These are phyloP conservation scores for Colletotrichum tropicicola DNA, from an alignment of 2,329 filamentous ascomycete genomes.

Conservation along the genomic window DNA sequence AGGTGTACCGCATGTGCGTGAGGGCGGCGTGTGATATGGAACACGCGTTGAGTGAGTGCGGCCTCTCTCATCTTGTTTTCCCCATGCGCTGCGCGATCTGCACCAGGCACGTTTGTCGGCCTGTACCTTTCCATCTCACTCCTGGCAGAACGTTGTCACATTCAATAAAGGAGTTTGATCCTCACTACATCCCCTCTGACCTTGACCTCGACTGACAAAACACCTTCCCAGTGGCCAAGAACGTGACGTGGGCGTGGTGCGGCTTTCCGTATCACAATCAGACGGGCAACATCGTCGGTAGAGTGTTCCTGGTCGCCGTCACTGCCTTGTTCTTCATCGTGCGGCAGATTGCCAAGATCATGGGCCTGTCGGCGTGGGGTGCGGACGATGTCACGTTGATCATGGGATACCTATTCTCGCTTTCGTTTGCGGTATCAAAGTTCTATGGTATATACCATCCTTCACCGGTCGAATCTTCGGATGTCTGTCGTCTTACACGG, in stretches of 20 bases:
- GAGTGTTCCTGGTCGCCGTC: background rate
- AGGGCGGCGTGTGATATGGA: slow-evolving; percentile 1
- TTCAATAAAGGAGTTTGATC: too few species aligned
- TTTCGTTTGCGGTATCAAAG: slow-evolving; percentile 12
- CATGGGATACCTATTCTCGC: slow-evolving; percentile 7
- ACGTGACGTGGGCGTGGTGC: slow-evolving; percentile 13
- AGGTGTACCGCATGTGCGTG: slow-evolving; percentile 1
- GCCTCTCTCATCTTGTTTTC: background rate
- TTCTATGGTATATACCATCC: slow-evolving; percentile 4
- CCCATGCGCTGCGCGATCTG: too few species aligned
- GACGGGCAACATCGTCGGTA: background rate
- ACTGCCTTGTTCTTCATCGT: slow-evolving; percentile 9
- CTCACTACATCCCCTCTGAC: too few species aligned
- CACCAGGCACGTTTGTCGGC: too few species aligned
- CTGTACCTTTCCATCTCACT: too few species aligned
- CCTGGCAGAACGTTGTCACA: too few species aligned
- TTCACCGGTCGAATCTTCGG: too few species aligned
- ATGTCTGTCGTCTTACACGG: background rate
- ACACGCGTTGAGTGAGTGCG: slow-evolving; percentile 5
- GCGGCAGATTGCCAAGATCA: background rate
- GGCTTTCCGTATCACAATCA: slow-evolving; percentile 3
- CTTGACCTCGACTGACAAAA: too few species aligned
- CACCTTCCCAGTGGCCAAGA: slow-evolving; percentile 1
- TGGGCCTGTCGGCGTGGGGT: slow-evolving; percentile 20
- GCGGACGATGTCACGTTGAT: slow-evolving; percentile 7